Evolutionary conservation across 78 protist genomes (phyloP).

Genomic region (Dictyostelium citrinum): DNA sequence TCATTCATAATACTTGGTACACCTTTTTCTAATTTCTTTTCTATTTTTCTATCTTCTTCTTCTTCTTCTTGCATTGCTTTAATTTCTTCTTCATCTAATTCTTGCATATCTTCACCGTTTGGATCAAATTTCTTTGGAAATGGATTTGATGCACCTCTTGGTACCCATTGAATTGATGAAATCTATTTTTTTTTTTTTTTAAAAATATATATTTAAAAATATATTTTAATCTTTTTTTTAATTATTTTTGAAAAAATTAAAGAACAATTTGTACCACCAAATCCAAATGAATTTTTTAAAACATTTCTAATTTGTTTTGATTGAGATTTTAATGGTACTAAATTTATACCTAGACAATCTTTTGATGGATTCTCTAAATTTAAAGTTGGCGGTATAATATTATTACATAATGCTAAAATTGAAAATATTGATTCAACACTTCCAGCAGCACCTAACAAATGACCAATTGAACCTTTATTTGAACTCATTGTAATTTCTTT

Average conservation of each 20-base stretch:
- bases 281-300: conserved; percentile 94
- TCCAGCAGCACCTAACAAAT: conserved; percentile 98
- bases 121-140: conserved; percentile 51
- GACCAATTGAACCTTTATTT: conserved; percentile 94
- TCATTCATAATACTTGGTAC: neutral
- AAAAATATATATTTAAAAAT: neutral
- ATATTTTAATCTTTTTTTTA: neutral
- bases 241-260: conserved; percentile 58
- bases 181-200: conserved; percentile 42
- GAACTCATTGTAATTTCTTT: conserved; percentile 44
- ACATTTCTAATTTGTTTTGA: conserved; percentile 47
- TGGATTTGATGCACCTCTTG: conserved; percentile 76
- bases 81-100: conserved; percentile 9
- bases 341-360: conserved; percentile 16
- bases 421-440: conserved; percentile 91
- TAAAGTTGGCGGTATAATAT: conserved; percentile 81
- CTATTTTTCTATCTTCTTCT: neutral
- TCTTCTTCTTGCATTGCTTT: conserved; percentile 5
- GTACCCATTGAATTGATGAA: conserved; percentile 75
- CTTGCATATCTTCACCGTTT: conserved; percentile 23
- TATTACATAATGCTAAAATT: conserved; percentile 69
- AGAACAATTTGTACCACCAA: conserved; percentile 95
- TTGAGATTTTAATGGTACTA: conserved; percentile 1
- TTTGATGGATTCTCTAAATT: conserved; percentile 38
- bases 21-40: neutral